Base-by-base conservation (phyloP, 768 basidiomycete species). In the Lactarius trivialis region DNA sequence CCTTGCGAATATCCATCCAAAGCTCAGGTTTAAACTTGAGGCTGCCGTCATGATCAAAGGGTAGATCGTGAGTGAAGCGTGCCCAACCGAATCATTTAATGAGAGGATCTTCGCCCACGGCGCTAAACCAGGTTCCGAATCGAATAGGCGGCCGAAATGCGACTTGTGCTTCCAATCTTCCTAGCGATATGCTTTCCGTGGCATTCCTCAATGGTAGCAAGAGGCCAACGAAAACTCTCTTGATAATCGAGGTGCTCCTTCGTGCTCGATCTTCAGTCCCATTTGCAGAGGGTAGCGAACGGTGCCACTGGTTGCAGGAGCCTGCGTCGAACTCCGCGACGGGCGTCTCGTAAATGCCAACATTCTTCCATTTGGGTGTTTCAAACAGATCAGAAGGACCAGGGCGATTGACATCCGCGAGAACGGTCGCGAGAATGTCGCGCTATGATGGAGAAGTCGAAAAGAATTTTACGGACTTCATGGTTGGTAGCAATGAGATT, bases 401-500 rank as follows among this genome's bases (percentile, higher is more conserved):
- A 39, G 87, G 71, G 52, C 90, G 79, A 73, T 95, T 85, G 41
- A 91, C 83, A 7, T 73, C 73, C n/a, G 77, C 72, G 41, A 97
- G 80, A n/a, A 82, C 82, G 41, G 82, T 86, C 4, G 91, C 84
- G 64, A 96, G 84, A 58, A 97, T 78, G 72, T 96, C 93, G 43
- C 92, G 86, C 89, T 54, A 92, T 85, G 61, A 86, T 72, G 11
- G 83, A 81, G 65, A 89, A 85, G 73, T 93, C 91, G 2, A 84
- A 81, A 56, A 95, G 74, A 33, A 97, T 85, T 72, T 97, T 96
- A 69, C 93, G 88, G 33, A 90, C 88, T 76, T 96, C 91, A 0
- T 90, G 88, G 76, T 99, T 99, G 71, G 95, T 96, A 64, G 93
- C 79, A 69, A 98, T 79, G 69, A 98, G 86, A 45, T 83, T 82